A percentile compares a stretch with the other conserved stretches of the same genome.
Conservation (phyloP, 805 yeast genomes). For the Candida quercuum region DNA sequence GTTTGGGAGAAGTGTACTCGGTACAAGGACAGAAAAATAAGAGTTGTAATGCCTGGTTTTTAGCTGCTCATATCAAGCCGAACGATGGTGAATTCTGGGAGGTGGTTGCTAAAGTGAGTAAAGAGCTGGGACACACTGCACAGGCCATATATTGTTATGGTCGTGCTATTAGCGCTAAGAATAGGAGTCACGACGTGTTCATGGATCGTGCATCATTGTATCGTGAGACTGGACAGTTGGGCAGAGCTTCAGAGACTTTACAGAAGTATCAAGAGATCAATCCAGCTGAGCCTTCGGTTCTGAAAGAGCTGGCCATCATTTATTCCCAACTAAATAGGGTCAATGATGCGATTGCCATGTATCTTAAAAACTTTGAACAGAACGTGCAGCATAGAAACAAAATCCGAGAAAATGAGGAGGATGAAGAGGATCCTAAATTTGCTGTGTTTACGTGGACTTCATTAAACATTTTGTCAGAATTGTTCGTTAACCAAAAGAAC, state of each 20-base stretch:
- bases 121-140: conserved; percentile 58
- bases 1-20: conserved; percentile 79
- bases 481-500: conserved; percentile 64
- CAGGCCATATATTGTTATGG: conserved; percentile 80
- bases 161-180: conserved; percentile 46
- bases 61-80: conserved; percentile 74
- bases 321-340: conserved; percentile 49
- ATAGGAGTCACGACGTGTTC: conserved; percentile 48
- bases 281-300: conserved; percentile 55
- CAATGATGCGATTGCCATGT: conserved; percentile 70
- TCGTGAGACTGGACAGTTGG: conserved; percentile 57
- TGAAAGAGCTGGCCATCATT: conserved; percentile 55
- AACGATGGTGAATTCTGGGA: conserved; percentile 78
- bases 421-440: conserved; percentile 23
- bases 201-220: conserved; percentile 64
- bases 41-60: conserved; percentile 75
- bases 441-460: conserved; percentile 83
- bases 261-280: conserved; percentile 48
- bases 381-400: conserved; percentile 42
- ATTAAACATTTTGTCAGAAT: conserved; percentile 75
- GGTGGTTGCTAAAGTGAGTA: conserved; percentile 63
- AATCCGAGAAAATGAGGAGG: conserved; percentile 22
- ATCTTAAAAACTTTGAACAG: conserved; percentile 55
- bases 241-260: conserved; percentile 71
- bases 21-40: conserved; percentile 61